Percentiles rank a stretch among this genome's conserved stretches.
Evolutionary conservation across 148 eudicot genomes (phyloP).

Genomic region (Rhododendron molle): DNA sequence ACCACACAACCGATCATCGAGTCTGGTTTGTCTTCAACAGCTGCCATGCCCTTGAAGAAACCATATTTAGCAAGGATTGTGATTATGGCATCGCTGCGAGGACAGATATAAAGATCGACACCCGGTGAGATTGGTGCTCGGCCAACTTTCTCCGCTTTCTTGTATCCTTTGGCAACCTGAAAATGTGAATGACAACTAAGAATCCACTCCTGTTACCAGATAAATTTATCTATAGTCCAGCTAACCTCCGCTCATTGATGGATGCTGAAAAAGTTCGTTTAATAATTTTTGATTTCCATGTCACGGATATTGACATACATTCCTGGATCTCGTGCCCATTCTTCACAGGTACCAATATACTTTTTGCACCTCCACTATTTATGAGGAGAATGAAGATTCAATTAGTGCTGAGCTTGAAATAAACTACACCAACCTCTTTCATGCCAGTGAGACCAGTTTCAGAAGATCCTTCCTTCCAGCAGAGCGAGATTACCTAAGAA

Average conservation of each 20-base stretch:
- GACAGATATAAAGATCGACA: conserved; percentile 68
- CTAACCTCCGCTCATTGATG: not conserved
- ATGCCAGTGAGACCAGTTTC: conserved; percentile 39
- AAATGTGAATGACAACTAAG: not conserved
- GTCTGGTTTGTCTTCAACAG: conserved; percentile 43
- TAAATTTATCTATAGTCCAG: not conserved
- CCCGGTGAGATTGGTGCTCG: conserved; percentile 52
- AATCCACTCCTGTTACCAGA: not conserved
- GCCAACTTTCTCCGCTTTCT: conserved; percentile 55
- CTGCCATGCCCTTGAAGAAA: conserved; percentile 58
- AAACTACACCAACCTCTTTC: conserved; percentile 48
- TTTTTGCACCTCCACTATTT: not conserved
- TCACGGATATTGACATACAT: not conserved
- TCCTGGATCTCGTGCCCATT: not conserved
- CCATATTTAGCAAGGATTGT: conserved; percentile 70
- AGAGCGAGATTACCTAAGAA: conserved; percentile 60
- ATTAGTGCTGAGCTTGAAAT: not conserved
- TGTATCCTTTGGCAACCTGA: conserved; percentile 63
- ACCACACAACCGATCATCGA: conserved; percentile 71
- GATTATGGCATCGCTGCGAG: conserved; percentile 53
- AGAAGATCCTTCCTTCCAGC: conserved; percentile 60
- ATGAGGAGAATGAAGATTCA: not conserved
- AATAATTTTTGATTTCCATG: not conserved
- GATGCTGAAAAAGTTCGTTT: not conserved
- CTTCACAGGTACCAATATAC: not conserved